A percentile compares a stretch with the other conserved stretches of the same genome.
Evolutionary conservation across 1,284 basidiomycete species (phyloP).

Genomic region (Cystobasidium pallidum): DNA sequence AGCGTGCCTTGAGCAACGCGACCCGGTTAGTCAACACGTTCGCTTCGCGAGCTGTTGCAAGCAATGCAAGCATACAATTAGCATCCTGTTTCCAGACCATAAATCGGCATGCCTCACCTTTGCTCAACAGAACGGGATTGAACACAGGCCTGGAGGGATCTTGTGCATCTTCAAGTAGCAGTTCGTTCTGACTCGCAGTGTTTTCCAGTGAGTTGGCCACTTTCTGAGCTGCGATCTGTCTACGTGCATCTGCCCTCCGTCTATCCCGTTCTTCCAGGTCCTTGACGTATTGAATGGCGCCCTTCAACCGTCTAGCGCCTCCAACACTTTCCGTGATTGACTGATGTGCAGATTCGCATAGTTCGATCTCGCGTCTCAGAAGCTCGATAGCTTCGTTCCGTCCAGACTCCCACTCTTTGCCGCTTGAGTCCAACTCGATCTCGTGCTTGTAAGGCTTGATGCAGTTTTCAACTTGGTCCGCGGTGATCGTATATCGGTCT

Average conservation of each 20-base stretch:
- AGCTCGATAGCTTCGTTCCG: constrained; percentile 72
- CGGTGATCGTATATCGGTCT: constrained; percentile 86
- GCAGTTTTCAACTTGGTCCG: constrained; percentile 99
- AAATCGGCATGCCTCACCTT: constrained; percentile 66
- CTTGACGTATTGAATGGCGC: constrained; percentile 79
- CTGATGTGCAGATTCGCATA: constrained; percentile 79
- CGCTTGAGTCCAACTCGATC: constrained; percentile 75
- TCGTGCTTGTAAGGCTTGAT: constrained; percentile 99
- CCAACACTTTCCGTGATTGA: constrained; percentile 86
- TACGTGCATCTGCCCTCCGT: constrained; percentile 62
- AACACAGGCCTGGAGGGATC: constrained; percentile 64
- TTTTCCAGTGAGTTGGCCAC: constrained; percentile 55
- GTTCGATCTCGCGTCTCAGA: constrained; percentile 78
- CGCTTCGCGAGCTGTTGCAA: constrained; percentile 78
- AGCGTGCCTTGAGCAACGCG: constrained; percentile 78
- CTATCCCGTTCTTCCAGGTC: constrained; percentile 79
- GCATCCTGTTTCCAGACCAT: neutral
- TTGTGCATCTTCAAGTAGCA: constrained; percentile 60
- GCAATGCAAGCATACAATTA: constrained; percentile 20
- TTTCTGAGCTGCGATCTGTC: constrained; percentile 56
- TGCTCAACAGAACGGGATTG: constrained; percentile 83
- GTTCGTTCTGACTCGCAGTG: constrained; percentile 48
- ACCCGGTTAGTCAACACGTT: constrained; percentile 82
- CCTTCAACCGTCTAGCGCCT: constrained; percentile 74
- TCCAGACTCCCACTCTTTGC: constrained; percentile 86